Base-by-base conservation (phyloP, 805 yeast species). In the Candida morakotiae region DNA sequence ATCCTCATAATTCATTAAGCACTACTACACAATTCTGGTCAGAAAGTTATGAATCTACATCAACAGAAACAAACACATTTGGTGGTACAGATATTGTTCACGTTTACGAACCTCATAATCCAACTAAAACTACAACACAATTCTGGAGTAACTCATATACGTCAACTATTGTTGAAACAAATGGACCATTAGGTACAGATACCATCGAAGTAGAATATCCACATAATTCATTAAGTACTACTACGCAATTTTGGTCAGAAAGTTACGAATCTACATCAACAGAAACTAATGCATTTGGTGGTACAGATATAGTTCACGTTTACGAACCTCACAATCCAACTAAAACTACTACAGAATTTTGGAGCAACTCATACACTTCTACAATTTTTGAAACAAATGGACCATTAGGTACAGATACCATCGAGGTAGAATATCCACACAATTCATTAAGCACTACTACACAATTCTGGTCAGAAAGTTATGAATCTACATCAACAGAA, bases 341-440 rank as follows among this genome's bases (percentile, higher is more conserved):
- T 9, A 21, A 7, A 7, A 21, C 23, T 21, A 21, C 9, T 7
- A 21, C 9, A 7, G 9, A 7, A 7, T 7, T 21, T 7, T 21
- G 23, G 23, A 9, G 9, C 9, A 7, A 21, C 9, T 21, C 23
- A 7, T 21, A 21, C 9, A 21, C 23, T 9, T 21, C 23, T 7
- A 21, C 23, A 7, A 21, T 21, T 21, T 7, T 9, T 21, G 23
- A 21, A 21, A n/a, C n/a, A n/a, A n/a, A n/a, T n/a, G n/a, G n/a
- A n/a, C n/a, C n/a, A n/a, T n/a, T n/a, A n/a, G n/a, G n/a, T n/a
- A 21, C 30, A 5, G 31, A 34, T 19, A 25, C 37, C 4, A 31
- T 34, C 8, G 14, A 17, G 8, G 25, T 47, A 15, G 41, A 46
- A 17, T 43, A 36, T 18, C 50, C 52, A 9, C 24, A 7, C 7